Conservation (phyloP, 345 rosid genomes). For the Populus davidiana region DNA sequence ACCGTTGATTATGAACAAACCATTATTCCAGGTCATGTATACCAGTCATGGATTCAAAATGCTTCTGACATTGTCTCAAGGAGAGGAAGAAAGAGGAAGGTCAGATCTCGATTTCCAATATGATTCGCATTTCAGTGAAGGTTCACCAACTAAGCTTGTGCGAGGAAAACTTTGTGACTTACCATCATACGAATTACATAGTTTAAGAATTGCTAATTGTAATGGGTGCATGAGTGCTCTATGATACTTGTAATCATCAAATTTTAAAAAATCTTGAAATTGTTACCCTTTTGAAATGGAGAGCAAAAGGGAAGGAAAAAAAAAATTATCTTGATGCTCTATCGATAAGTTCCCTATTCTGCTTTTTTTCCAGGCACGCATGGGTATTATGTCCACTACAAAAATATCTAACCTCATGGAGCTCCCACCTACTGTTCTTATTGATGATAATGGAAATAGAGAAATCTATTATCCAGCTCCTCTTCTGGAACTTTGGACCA, state of each 20-base stretch:
- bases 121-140: not conserved
- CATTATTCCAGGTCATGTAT: constrained; percentile 53
- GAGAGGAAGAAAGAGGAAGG: constrained; percentile 64
- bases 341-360: not conserved
- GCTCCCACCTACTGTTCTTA: constrained; percentile 59
- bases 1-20: constrained; percentile 69
- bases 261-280: not conserved
- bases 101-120: constrained; percentile 16
- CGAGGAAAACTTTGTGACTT: not conserved
- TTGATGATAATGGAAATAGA: constrained; percentile 39
- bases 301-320: not conserved
- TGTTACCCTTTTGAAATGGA: not conserved
- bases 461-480: constrained; percentile 58
- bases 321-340: not conserved
- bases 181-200: not conserved
- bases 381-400: constrained; percentile 28
- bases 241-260: too few species aligned
- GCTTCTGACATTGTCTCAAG: constrained; percentile 53
- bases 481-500: constrained; percentile 62
- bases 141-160: not conserved
- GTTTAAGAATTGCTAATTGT: not conserved
- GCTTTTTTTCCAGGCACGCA: constrained; percentile 36
- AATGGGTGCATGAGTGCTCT: not conserved
- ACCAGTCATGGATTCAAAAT: constrained; percentile 77
- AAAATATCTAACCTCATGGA: constrained; percentile 58